Base-by-base conservation (phyloP, 2,329 filamentous ascomycete species). In the Ambrosiella cleistominuta region DNA sequence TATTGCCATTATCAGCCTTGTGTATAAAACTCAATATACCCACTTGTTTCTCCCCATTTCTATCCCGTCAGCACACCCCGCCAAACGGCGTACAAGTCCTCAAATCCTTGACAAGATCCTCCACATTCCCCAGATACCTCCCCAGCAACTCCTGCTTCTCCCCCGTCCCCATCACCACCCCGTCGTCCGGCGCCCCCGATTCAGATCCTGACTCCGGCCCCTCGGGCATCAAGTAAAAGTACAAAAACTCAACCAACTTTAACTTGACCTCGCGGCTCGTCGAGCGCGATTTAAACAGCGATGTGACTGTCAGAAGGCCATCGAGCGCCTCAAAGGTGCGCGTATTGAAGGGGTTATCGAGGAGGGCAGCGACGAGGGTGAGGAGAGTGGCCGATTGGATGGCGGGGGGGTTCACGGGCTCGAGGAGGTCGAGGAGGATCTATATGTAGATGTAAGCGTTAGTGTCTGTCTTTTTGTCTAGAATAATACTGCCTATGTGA, bases 191-290 rank as follows among this genome's bases (percentile, higher is more conserved):
- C n/a, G 77, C 84, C 60, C 71, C 69, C 45, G 55, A 68, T 51
- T 69, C 71, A 61, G 69, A 68, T 62, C 66, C 65, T 60, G 71
- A 71, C 17, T 77, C 73, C 50, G 77, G 82, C 0, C 80, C 81
- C 71, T 98, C 93, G 55, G 91, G 90, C 85, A 97, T 95, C 64
- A 98, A 83, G 70, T 97, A 98, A 71, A 97, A 97, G 75, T 97
- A 97, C 56, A 98, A 74, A 68, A 97, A 97, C 70, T 97, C 93
- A 64, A 96, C 84, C n/a, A 95, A 81, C 70, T 95, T 93, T 67
- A 95, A 80, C 73, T 95, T 96, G 63, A 97, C 90, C 65, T 91
- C 87, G 62, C 88, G 82, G 27, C 82, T 82, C 2, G 91, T 96
- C 63, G 83, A 81, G 61, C 88, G 83, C 62, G 85, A 86, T 70